Conservation (phyloP, 495 filamentous ascomycete species). For the Aspergillus haitiensis region DNA sequence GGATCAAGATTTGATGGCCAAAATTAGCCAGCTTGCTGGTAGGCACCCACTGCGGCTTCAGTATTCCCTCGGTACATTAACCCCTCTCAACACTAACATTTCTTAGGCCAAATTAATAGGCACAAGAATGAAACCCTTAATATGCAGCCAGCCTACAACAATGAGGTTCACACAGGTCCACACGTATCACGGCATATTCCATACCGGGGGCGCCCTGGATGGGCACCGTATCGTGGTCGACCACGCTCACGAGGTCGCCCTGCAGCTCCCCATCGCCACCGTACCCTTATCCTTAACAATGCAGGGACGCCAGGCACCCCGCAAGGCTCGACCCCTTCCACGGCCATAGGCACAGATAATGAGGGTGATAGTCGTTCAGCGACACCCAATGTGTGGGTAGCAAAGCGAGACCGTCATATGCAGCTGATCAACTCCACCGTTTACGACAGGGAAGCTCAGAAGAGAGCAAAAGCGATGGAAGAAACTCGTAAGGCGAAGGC, state of each 20-base stretch:
- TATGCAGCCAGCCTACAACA: conserved; percentile 27
- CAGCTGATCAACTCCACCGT: conserved; percentile 85
- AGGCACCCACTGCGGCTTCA: conserved; percentile 28
- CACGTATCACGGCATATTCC: conserved; percentile 43
- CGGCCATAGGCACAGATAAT: conserved; percentile 41
- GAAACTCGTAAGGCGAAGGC: conserved; percentile 64
- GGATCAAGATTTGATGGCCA: conserved; percentile 71
- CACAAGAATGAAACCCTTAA: conserved; percentile 65
- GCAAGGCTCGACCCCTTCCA: conserved; percentile 28
- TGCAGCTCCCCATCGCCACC: conserved; percentile 60
- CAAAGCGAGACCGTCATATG: conserved; percentile 79
- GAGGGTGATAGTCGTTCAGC: conserved; percentile 32
- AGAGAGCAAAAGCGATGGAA: conserved; percentile 72
- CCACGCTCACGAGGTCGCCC: conserved; percentile 45
- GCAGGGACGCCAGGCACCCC: conserved; percentile 30
- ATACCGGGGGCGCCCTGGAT: conserved; percentile 45
- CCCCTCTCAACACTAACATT: conserved; percentile 29
- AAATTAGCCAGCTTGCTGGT: conserved; percentile 77
- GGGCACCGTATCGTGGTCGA: conserved; percentile 49
- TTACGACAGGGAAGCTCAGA: conserved; percentile 72
- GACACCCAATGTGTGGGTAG: conserved; percentile 63
- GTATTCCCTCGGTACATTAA: conserved; percentile 18
- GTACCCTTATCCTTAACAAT: conserved; percentile 72
- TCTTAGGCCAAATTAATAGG: conserved; percentile 75
- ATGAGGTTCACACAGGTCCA: conserved; percentile 28